phyloP scores from a whole-genome alignment of 2,329 filamentous ascomycete genomes.

The Hymenotorrendiella dingleyae region DNA sequence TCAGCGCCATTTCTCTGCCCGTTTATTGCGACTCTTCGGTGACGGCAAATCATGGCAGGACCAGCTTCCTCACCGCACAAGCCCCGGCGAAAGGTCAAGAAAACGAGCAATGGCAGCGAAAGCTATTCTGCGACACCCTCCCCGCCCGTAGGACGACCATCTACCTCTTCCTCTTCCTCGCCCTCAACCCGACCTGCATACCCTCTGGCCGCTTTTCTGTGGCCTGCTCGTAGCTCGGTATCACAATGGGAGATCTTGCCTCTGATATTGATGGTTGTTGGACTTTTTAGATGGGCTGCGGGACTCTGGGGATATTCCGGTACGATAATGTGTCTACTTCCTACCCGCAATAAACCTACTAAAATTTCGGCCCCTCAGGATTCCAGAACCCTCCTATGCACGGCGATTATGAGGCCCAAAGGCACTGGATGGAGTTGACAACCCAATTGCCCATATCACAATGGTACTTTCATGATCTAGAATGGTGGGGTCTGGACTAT shows the following conservation, averaged over 20 bases:
- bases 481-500: constrained; percentile 98
- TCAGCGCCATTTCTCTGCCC: too few relatives aligned
- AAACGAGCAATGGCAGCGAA: constrained; percentile 36
- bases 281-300: constrained; percentile 87
- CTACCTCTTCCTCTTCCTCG: constrained; percentile 4
- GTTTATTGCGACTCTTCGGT: too few relatives aligned
- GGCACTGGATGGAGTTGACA: constrained; percentile 98
- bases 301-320: constrained; percentile 94
- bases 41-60: constrained; percentile 42
- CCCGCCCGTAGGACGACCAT: constrained; percentile 8
- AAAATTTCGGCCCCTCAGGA: constrained; percentile 42
- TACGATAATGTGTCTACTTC: constrained; percentile 31
- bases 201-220: constrained; percentile 88
- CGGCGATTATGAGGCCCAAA: constrained; percentile 94
- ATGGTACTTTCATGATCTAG: constrained; percentile 96
- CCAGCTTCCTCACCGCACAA: constrained; percentile 50
- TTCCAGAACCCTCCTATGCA: constrained; percentile 81
- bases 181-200: constrained; percentile 61
- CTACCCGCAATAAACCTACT: not conserved
- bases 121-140: constrained; percentile 14
- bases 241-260: constrained; percentile 93
- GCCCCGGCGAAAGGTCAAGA: constrained; percentile 52
- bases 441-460: constrained; percentile 81
- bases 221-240: constrained; percentile 75
- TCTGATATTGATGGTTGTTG: constrained; percentile 80